Evolutionary conservation across 129 eudicot genomes (phyloP), one percentile per base, ranked within the genome.

Genomic region (Artemisia annua): DNA sequence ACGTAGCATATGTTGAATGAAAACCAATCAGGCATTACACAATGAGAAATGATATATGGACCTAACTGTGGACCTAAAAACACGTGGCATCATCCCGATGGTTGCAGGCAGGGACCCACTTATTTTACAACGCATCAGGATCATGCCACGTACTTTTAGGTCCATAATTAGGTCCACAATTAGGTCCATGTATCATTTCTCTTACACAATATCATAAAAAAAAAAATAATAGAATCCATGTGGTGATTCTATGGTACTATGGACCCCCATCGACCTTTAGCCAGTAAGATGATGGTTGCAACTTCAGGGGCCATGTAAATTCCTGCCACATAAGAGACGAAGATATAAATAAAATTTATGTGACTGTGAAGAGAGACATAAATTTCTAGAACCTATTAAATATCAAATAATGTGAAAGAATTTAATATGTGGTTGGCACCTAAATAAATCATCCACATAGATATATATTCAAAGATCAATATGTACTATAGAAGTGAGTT

Each of bases 261-360:
- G 76, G 67, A 72, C 58, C 76, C 76, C 64, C 30, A 48, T 56
- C 54, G 75, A 61, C 43, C 63, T 54, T 46, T 32, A 55, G 19
- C 55, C 62, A 52, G 17, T 52, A 60, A 51, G 49, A 7, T 24
- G 9, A 30, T 44, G 66, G 9, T 39, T 35, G 19, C 17, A 10
- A 26, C 48, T 30, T 17, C 7, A 28, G 52, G 53, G 35, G 2
- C 30, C 26, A 13, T 7, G 32, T 59, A 2, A 71, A 19, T 57
- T 71, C 30, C 15, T 14, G 59, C 66, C 67, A 57, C 75, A 71
- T 18, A 8, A 55, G 11, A 17, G 39, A 35, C 12, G 22, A 70
- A 55, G 39, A 5, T 35, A 3, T 53, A 54, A 53, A 6, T 4
- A 20, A n/a, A 71, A 69, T 13, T 46, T 39, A 20, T 57, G 66